Conservation (phyloP, 441 rosid genomes). For the Corymbia citriodora region DNA sequence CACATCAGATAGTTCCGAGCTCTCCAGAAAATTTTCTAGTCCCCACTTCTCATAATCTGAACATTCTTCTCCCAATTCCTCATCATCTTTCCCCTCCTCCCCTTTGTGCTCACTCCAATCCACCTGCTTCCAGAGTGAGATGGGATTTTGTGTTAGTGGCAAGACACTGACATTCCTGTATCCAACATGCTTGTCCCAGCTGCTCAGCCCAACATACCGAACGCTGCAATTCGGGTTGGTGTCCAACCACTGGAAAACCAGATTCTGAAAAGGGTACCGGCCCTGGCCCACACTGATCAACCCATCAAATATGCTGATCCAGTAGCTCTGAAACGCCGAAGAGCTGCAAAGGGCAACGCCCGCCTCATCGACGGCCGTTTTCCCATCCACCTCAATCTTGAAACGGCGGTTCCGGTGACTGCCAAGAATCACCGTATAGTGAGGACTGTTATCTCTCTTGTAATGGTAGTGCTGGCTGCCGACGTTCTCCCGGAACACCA, state of each 20-base stretch:
- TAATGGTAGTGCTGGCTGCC: constrained; percentile 96
- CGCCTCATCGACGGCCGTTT: constrained; percentile 75
- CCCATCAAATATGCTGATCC: constrained; percentile 96
- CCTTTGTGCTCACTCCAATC: constrained; percentile 45
- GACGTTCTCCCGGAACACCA: constrained; percentile 92
- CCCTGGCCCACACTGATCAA: constrained; percentile 88
- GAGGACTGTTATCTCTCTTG: constrained; percentile 89
- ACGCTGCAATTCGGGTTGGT: constrained; percentile 77
- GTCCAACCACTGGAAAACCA: constrained; percentile 88
- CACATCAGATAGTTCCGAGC: constrained; percentile 71
- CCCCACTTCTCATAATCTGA: constrained; percentile 69
- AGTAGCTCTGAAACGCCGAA: constrained; percentile 79
- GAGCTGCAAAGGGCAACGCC: constrained; percentile 80
- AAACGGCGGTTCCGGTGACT: constrained; percentile 85
- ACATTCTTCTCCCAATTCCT: constrained; percentile 35
- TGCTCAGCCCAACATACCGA: constrained; percentile 88
- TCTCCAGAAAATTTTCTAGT: constrained; percentile 73
- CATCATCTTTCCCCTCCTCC: constrained; percentile 38
- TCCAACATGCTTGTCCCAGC: constrained; percentile 99
- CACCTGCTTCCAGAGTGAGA: constrained; percentile 88
- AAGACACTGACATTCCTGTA: constrained; percentile 90
- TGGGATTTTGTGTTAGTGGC: constrained; percentile 75
- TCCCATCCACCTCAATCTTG: constrained; percentile 93
- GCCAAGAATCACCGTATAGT: constrained; percentile 93
- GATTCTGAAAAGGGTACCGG: constrained; percentile 95